These are phyloP conservation scores for Podospora pseudocomata DNA, from an alignment of 495 filamentous ascomycete species.

Conservation along the genomic window DNA sequence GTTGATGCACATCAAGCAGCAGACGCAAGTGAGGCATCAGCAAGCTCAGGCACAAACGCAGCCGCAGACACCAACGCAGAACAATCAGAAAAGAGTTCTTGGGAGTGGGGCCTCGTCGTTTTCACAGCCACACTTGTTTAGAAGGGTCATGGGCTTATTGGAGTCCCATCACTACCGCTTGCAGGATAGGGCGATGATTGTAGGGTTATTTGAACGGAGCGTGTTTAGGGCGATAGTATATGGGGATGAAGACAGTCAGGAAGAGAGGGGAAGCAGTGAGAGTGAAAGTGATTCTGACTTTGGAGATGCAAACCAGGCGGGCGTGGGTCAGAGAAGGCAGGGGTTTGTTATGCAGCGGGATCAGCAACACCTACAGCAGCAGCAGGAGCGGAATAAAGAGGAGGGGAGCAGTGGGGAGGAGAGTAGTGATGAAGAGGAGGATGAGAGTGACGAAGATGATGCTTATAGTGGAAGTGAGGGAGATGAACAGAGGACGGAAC, in stretches of 20 bases:
- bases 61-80: neutral
- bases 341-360: conserved; percentile 8
- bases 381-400: conserved; percentile 11
- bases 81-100: conserved; percentile 32
- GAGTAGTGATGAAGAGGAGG: conserved; percentile 21
- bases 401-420: conserved; percentile 12
- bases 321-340: neutral
- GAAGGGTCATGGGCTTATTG: conserved; percentile 76
- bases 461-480: conserved; percentile 36
- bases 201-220: conserved; percentile 88
- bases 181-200: conserved; percentile 76
- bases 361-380: conserved; percentile 7
- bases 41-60: neutral
- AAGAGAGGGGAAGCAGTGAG: conserved; percentile 33
- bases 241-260: conserved; percentile 26
- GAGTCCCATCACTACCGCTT: conserved; percentile 88
- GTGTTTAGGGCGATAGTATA: conserved; percentile 78
- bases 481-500: conserved; percentile 48
- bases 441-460: conserved; percentile 17
- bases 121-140: conserved; percentile 70
- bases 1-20: conserved; percentile 53
- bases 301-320: conserved; percentile 1
- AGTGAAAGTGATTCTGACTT: conserved; percentile 20
- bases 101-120: conserved; percentile 56
- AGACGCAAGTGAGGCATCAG: neutral